These are phyloP conservation scores for Entomophthora muscae DNA, from an alignment of 371 early-diverging fungal species.

Conservation along the genomic window DNA sequence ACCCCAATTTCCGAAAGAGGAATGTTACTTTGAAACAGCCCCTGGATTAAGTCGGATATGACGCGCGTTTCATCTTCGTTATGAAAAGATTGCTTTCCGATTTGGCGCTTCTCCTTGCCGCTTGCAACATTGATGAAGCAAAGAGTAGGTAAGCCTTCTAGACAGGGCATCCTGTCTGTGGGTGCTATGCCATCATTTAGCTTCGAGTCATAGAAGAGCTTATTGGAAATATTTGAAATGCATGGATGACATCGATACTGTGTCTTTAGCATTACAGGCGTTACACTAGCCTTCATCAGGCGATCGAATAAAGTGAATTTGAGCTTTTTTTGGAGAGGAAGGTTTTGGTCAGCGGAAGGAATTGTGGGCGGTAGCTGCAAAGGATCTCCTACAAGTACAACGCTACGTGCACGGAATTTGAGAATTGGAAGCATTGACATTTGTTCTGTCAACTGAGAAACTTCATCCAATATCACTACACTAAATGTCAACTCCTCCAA, in stretches of 20 bases:
- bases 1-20: constrained; percentile 27
- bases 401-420: constrained; percentile 27
- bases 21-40: constrained; percentile 17
- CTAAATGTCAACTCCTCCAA: constrained; percentile 31
- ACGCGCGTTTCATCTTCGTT: constrained; percentile 30
- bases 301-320: constrained; percentile 65
- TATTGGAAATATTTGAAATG: not conserved
- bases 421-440: constrained; percentile 56
- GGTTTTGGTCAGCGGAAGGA: constrained; percentile 18
- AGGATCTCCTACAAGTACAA: constrained; percentile 85
- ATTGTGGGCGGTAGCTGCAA: constrained; percentile 63
- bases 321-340: constrained; percentile 30
- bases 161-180: constrained; percentile 21
- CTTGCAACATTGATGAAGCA: constrained; percentile 40
- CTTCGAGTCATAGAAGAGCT: constrained; percentile 18
- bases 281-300: not conserved
- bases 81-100: constrained; percentile 17
- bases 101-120: constrained; percentile 11
- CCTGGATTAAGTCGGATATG: constrained; percentile 17
- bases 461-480: constrained; percentile 69
- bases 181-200: constrained; percentile 33
- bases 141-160: constrained; percentile 33
- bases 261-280: constrained; percentile 41
- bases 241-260: constrained; percentile 59
- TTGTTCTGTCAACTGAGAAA: constrained; percentile 70